These are phyloP conservation scores for Mycena polygramma DNA, from an alignment of 768 basidiomycete species.

Conservation along the genomic window DNA sequence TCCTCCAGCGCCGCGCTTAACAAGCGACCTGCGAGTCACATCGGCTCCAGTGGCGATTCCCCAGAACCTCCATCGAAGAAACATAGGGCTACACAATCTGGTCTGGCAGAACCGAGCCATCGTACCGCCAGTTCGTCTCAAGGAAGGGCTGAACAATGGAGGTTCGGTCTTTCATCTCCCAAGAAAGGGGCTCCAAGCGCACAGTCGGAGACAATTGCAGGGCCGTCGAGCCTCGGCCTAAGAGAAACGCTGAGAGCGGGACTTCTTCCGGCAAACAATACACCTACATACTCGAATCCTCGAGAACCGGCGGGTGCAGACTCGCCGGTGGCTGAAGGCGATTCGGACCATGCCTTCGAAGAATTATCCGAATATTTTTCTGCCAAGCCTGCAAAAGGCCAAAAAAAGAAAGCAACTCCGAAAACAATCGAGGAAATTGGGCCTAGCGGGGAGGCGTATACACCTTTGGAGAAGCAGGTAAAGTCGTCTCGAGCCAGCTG, in stretches of 20 bases:
- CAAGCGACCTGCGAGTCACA: slow-evolving; percentile 27
- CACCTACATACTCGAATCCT: not conserved
- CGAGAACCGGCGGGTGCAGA: not conserved
- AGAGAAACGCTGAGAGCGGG: slow-evolving; percentile 63
- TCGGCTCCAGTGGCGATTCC: slow-evolving; percentile 35
- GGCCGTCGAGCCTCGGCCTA: slow-evolving; percentile 36
- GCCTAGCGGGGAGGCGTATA: slow-evolving; percentile 78
- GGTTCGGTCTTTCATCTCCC: slow-evolving; percentile 50
- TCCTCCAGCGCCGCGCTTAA: slow-evolving; percentile 22
- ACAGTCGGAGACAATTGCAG: not conserved
- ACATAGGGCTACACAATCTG: slow-evolving; percentile 32
- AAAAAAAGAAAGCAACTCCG: slow-evolving; percentile 42
- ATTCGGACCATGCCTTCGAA: slow-evolving; percentile 61
- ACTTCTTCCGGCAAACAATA: slow-evolving; percentile 53
- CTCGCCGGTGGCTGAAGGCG: slow-evolving; percentile 50
- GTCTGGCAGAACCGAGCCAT: not conserved
- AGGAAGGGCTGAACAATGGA: slow-evolving; percentile 55
- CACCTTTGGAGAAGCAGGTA: slow-evolving; percentile 83
- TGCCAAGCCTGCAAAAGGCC: slow-evolving; percentile 52
- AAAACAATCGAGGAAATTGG: slow-evolving; percentile 61
- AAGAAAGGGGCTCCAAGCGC: slow-evolving; percentile 8
- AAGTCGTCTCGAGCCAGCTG: not conserved
- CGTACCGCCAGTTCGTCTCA: slow-evolving; percentile 39
- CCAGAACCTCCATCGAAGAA: slow-evolving; percentile 48
- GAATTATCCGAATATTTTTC: slow-evolving; percentile 63